Evolutionary conservation across 192 early-diverging fungal genomes (phyloP).

Genomic region (Jimgerdemannia flammicorona): DNA sequence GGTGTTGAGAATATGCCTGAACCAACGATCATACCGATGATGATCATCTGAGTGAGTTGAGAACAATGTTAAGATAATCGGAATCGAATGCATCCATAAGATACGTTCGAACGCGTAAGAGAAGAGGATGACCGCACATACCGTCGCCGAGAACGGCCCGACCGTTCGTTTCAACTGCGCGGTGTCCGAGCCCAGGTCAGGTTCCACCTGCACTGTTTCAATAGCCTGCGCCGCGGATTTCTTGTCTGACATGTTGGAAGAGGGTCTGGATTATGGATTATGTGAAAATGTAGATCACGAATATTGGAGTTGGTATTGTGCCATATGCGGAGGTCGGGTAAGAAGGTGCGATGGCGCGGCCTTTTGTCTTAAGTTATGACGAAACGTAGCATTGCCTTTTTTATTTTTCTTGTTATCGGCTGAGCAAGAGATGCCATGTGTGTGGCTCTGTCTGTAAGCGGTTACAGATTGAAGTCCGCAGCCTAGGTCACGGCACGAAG

Average conservation of each 20-base stretch:
- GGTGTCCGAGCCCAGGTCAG: neutral
- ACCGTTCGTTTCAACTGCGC: neutral
- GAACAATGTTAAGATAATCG: neutral
- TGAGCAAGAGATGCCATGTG: too few relatives aligned
- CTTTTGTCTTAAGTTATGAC: too few relatives aligned
- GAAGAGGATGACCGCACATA: neutral
- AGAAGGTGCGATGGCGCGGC: too few relatives aligned
- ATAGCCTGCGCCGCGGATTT: neutral
- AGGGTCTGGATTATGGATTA: neutral
- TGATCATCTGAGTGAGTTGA: conserved; percentile 40
- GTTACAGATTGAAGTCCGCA: too few relatives aligned
- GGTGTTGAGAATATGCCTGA: conserved; percentile 82
- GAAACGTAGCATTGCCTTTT: too few relatives aligned
- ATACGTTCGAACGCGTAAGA: neutral
- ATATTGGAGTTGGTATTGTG: too few relatives aligned
- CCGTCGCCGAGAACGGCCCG: neutral
- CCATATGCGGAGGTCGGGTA: too few relatives aligned
- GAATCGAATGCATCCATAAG: neutral
- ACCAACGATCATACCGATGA: conserved; percentile 75
- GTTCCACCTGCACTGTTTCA: neutral
- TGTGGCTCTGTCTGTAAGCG: too few relatives aligned
- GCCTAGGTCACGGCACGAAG: too few relatives aligned
- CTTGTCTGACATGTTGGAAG: neutral
- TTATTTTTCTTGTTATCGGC: too few relatives aligned
- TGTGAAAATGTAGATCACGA: too few relatives aligned